These are phyloP conservation scores for Senecio squalidus DNA, from an alignment of 140 eudicot genomes.

Conservation along the genomic window DNA sequence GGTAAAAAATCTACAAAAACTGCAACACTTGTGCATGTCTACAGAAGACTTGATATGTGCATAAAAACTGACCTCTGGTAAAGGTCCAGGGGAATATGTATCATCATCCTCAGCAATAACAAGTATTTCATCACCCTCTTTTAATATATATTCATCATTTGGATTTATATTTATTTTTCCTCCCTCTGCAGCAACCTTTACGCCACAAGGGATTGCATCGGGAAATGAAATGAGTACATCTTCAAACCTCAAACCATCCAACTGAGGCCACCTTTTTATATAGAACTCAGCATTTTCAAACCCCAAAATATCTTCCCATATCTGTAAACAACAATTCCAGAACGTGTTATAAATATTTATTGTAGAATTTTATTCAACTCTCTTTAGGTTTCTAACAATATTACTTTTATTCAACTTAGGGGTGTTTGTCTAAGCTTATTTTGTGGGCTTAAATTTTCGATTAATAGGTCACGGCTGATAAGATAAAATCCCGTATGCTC, in stretches of 20 bases:
- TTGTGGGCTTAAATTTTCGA: too few species aligned
- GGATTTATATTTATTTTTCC: constrained; percentile 92
- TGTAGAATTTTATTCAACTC: too few species aligned
- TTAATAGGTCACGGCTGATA: too few species aligned
- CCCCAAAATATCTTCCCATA: constrained; percentile 99
- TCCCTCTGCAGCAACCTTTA: constrained; percentile 74
- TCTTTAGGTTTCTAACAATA: too few species aligned
- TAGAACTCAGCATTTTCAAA: constrained; percentile 98
- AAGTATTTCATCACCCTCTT: constrained; percentile 88
- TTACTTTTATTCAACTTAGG: too few species aligned
- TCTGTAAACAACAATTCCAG: constrained; percentile 35
- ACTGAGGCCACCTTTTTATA: constrained; percentile 89
- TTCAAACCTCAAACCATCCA: constrained; percentile 71
- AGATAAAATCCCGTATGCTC: too few species aligned
- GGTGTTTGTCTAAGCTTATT: too few species aligned
- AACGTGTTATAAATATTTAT: background rate
- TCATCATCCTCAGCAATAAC: constrained; percentile 99
- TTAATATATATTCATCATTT: constrained; percentile 70
- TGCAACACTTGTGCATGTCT: background rate
- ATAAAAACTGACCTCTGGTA: constrained; percentile 61
- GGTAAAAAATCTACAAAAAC: background rate
- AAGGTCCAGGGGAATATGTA: constrained; percentile 83
- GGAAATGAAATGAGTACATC: constrained; percentile 90
- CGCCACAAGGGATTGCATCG: constrained; percentile 94
- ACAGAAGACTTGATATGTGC: background rate